Percentiles rank a stretch among this genome's conserved stretches.
Conservation (phyloP, 2,329 filamentous ascomycete genomes). For the Periconia digitata region DNA sequence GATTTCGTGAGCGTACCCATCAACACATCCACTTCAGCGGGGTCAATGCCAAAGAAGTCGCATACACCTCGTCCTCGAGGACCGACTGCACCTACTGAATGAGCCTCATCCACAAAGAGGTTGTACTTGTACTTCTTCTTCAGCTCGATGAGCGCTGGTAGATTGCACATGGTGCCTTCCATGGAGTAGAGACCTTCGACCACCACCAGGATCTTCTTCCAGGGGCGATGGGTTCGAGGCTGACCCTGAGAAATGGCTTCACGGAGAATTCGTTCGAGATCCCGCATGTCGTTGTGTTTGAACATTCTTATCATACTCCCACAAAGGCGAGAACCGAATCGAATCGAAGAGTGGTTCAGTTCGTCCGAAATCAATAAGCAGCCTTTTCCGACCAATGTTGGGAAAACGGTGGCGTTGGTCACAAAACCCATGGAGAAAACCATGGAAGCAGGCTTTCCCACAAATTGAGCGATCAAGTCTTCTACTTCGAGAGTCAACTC, state of each 20-base stretch:
- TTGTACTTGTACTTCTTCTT: slow-evolving; percentile 98
- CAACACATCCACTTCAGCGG: slow-evolving; percentile 84
- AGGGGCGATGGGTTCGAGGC: slow-evolving; percentile 95
- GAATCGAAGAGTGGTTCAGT: slow-evolving; percentile 96
- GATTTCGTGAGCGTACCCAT: slow-evolving; percentile 99
- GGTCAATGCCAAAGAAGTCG: slow-evolving; percentile 93
- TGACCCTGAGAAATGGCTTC: slow-evolving; percentile 96
- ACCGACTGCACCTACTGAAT: slow-evolving; percentile 91
- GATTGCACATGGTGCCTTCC: slow-evolving; percentile 98
- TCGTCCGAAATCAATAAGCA: slow-evolving; percentile 96
- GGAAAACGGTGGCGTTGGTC: slow-evolving; percentile 91
- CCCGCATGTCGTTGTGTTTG: slow-evolving; percentile 94
- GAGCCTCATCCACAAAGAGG: slow-evolving; percentile 93
- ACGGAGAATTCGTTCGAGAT: slow-evolving; percentile 82
- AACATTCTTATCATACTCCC: slow-evolving; percentile 95
- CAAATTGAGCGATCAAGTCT: slow-evolving; percentile 82
- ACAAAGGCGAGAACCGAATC: slow-evolving; percentile 89
- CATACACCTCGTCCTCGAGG: slow-evolving; percentile 89
- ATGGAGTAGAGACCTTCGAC: slow-evolving; percentile 98
- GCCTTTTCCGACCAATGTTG: slow-evolving; percentile 87
- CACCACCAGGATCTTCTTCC: slow-evolving; percentile 98
- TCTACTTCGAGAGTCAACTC: slow-evolving; percentile 90
- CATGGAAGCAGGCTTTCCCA: slow-evolving; percentile 92
- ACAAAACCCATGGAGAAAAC: slow-evolving; percentile 99
- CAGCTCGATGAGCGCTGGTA: slow-evolving; percentile 83